These are phyloP conservation scores for Mucor irregularis DNA, from an alignment of 371 early-diverging fungal genomes.

Conservation along the genomic window DNA sequence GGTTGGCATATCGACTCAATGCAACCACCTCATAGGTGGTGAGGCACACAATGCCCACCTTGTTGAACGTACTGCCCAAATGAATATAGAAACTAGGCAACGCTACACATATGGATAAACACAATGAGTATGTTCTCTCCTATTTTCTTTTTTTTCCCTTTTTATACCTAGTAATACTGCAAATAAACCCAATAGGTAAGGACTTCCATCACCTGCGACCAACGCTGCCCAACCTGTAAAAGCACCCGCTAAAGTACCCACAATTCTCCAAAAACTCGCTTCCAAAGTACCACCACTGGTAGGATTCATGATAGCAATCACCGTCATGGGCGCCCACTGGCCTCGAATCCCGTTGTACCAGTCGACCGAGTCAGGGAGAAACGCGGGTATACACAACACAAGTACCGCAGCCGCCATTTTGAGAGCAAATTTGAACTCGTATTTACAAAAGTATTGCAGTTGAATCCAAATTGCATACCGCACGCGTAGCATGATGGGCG, in stretches of 20 bases:
- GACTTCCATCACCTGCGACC: slow-evolving; percentile 46
- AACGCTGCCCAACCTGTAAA: slow-evolving; percentile 54
- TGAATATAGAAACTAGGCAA: slow-evolving; percentile 49
- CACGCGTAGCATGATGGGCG: slow-evolving; percentile 25
- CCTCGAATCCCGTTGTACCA: slow-evolving; percentile 51
- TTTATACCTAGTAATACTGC: slow-evolving; percentile 53
- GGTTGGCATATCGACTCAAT: slow-evolving; percentile 33
- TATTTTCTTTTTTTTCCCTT: not conserved
- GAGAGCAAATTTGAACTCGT: slow-evolving; percentile 59
- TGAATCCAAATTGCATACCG: slow-evolving; percentile 52
- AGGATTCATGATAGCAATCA: slow-evolving; percentile 63
- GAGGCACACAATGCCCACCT: slow-evolving; percentile 45
- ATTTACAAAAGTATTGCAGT: slow-evolving; percentile 44
- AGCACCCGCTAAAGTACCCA: slow-evolving; percentile 57
- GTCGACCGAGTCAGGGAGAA: slow-evolving; percentile 39
- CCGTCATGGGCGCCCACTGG: slow-evolving; percentile 61
- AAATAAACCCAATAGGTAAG: slow-evolving; percentile 56
- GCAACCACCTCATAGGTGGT: slow-evolving; percentile 49
- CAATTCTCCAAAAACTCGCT: slow-evolving; percentile 56
- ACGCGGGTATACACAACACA: slow-evolving; percentile 50
- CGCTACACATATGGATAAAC: slow-evolving; percentile 24
- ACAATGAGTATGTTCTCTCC: not conserved
- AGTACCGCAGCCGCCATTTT: slow-evolving; percentile 59
- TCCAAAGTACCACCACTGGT: slow-evolving; percentile 60
- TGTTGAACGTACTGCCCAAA: slow-evolving; percentile 45